Conservation (phyloP, 371 early-diverging fungal species). For the Mortierella sp. region DNA sequence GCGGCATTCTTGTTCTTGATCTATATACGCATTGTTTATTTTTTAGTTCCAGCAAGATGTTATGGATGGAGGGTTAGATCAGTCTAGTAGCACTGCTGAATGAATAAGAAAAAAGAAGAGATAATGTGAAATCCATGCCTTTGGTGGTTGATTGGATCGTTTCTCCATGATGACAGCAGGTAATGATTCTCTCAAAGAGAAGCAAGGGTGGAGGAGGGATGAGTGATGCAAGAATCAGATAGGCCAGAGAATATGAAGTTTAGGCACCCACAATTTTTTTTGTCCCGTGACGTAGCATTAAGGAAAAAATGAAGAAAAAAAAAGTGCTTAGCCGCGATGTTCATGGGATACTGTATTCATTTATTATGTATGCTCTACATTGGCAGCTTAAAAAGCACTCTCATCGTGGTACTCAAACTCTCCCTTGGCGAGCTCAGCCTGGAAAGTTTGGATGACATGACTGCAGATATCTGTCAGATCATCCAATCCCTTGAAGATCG, state of each 20-base stretch:
- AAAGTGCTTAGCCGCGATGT: no score
- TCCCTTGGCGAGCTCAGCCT: slow-evolving; percentile 62
- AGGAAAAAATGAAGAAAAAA: no score
- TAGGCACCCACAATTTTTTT: no score
- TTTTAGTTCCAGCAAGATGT: no score
- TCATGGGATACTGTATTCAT: background rate
- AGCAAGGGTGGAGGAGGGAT: background rate
- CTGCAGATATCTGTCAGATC: slow-evolving; percentile 81
- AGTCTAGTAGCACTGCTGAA: no score
- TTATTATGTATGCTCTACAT: no score
- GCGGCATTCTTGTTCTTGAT: slow-evolving; percentile 98
- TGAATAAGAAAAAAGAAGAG: no score
- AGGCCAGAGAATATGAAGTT: no score
- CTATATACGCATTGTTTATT: slow-evolving; percentile 53
- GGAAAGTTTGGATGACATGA: slow-evolving; percentile 72
- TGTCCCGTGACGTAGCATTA: no score
- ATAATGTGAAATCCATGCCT: slow-evolving; percentile 12
- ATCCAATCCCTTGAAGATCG: slow-evolving; percentile 87
- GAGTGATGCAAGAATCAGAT: no score
- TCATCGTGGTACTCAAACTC: slow-evolving; percentile 59
- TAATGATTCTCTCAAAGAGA: background rate
- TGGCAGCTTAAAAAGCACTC: slow-evolving; percentile 42
- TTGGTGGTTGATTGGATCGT: slow-evolving; percentile 32
- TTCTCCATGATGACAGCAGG: slow-evolving; percentile 26
- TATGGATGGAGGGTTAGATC: no score